A percentile compares a stretch with the other conserved stretches of the same genome.
These are phyloP conservation scores for Cucurbita ficifolia DNA, from an alignment of 306 rosid genomes.

Conservation along the genomic window DNA sequence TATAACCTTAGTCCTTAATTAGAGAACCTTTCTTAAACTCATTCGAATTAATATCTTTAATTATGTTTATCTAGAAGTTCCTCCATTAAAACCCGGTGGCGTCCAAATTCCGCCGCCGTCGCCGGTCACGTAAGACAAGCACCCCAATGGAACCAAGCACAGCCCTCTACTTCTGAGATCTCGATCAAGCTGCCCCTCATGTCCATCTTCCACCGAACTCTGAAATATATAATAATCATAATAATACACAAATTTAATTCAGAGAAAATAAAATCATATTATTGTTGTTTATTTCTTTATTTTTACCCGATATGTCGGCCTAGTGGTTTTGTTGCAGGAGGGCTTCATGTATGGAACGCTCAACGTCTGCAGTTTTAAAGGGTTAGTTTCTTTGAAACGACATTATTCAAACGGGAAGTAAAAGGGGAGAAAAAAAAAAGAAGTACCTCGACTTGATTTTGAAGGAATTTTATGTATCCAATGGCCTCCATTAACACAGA, in stretches of 20 bases:
- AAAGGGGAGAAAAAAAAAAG: no score
- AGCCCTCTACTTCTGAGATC: constrained; percentile 76
- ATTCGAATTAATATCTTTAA: neutral
- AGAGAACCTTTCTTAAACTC: neutral
- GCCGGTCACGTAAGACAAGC: constrained; percentile 59
- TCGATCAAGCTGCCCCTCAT: constrained; percentile 23
- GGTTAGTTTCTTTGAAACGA: neutral
- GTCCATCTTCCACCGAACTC: constrained; percentile 22
- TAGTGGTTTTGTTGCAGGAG: constrained; percentile 26
- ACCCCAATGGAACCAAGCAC: constrained; percentile 70
- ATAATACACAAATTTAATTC: neutral
- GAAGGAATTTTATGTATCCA: constrained; percentile 64
- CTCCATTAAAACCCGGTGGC: constrained; percentile 34
- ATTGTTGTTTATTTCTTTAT: neutral
- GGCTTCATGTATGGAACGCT: constrained; percentile 89
- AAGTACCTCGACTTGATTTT: constrained; percentile 79
- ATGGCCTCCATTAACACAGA: constrained; percentile 52
- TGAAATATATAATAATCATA: neutral
- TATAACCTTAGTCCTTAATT: neutral
- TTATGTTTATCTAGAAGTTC: constrained; percentile 10
- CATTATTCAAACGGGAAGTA: neutral
- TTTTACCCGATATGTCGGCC: constrained; percentile 46
- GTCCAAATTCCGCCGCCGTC: constrained; percentile 39
- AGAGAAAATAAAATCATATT: neutral
- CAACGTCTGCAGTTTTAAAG: constrained; percentile 39